Conservation (phyloP, 371 early-diverging fungal genomes). For the Apophysomyces trapeziformis region DNA sequence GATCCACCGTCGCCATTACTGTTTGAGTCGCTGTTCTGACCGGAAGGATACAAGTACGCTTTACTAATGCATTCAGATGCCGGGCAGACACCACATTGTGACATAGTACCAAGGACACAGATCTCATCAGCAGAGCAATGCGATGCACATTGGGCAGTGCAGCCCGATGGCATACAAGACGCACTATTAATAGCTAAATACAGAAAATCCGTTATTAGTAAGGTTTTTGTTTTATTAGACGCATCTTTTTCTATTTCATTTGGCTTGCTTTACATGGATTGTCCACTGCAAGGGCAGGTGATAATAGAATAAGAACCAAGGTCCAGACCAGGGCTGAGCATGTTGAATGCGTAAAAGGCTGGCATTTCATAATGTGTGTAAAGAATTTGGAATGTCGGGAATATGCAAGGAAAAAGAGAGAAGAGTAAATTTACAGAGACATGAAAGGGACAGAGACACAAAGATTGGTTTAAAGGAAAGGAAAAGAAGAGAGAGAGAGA, state of each 20-base stretch:
- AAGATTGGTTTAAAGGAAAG: neutral
- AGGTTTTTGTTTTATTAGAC: too few species aligned
- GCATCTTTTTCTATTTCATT: too few species aligned
- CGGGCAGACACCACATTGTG: slow-evolving; percentile 46
- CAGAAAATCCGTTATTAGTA: too few species aligned
- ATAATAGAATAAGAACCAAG: neutral
- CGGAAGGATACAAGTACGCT: neutral
- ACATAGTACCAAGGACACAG: slow-evolving; percentile 45
- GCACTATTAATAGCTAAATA: neutral
- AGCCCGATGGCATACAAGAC: slow-evolving; percentile 31
- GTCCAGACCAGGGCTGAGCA: neutral
- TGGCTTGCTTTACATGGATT: slow-evolving; percentile 1
- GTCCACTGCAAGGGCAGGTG: neutral
- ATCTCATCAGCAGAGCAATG: slow-evolving; percentile 32
- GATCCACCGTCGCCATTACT: slow-evolving; percentile 18
- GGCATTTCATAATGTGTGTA: neutral
- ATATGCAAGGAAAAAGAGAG: too few species aligned
- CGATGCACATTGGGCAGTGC: slow-evolving; percentile 34
- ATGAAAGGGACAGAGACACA: neutral
- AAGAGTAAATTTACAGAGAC: neutral
- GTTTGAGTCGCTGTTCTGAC: neutral
- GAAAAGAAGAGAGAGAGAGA: neutral
- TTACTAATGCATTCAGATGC: slow-evolving; percentile 37
- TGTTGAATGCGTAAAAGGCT: neutral
- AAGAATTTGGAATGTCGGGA: too few species aligned